Evolutionary conservation across 768 basidiomycete species (phyloP).

Genomic region (Gautieria morchelliformis): DNA sequence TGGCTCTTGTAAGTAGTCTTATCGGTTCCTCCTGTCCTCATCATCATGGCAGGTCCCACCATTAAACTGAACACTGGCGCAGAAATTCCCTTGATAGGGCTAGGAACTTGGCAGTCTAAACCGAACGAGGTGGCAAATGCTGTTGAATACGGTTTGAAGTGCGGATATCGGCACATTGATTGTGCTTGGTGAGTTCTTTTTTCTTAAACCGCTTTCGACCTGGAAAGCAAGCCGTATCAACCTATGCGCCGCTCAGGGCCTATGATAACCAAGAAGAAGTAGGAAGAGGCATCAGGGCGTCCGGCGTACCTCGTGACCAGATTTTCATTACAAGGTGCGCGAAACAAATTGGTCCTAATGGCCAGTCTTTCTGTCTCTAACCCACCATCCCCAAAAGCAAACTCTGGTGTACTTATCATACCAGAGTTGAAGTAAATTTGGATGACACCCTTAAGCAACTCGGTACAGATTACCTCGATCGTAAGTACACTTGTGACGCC

Average conservation of each 20-base stretch:
- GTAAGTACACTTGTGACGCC: constrained; percentile 26
- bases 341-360: too few species aligned
- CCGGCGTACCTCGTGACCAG: constrained; percentile 59
- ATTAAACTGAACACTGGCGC: constrained; percentile 70
- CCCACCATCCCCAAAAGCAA: constrained; percentile 31
- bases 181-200: constrained; percentile 38
- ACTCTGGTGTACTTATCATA: constrained; percentile 55
- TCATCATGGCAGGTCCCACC: constrained; percentile 29
- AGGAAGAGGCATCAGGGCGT: constrained; percentile 67
- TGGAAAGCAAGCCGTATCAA: constrained; percentile 3
- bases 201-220: constrained; percentile 12
- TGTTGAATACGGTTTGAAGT: constrained; percentile 62
- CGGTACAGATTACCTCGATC: constrained; percentile 70
- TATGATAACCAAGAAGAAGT: constrained; percentile 65
- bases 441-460: constrained; percentile 59
- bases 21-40: not conserved
- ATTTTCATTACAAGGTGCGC: constrained; percentile 59
- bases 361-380: too few species aligned
- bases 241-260: constrained; percentile 18
- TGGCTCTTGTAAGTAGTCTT: too few species aligned
- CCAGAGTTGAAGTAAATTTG: constrained; percentile 49
- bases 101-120: constrained; percentile 73
- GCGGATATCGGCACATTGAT: constrained; percentile 68
- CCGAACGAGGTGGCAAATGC: constrained; percentile 66
- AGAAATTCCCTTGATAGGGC: constrained; percentile 65